Base-by-base conservation (phyloP, 2,329 filamentous ascomycete genomes). In the Coniochaeta sp. region DNA sequence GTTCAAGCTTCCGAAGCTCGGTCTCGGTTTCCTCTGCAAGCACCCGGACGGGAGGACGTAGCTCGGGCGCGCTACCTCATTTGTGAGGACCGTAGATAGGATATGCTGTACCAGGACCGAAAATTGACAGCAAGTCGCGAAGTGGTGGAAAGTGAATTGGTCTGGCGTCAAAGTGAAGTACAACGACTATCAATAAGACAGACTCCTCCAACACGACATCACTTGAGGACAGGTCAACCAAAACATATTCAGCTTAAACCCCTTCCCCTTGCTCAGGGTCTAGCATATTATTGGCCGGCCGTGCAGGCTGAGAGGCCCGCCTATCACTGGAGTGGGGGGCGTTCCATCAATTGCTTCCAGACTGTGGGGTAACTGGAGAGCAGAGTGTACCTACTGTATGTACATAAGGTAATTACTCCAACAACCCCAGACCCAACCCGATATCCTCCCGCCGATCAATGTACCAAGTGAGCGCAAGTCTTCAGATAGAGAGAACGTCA, bases 161-260 rank as follows among this genome's bases (percentile, higher is more conserved):
- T 31, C 14, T 52, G 7, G 6, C 31, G 19, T 40, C 16, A 38
- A 38, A 38, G 34, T 12, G 5, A 31, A 6, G 28, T 31, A n/a
- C n/a, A n/a, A n/a, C n/a, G n/a, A n/a, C n/a, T n/a, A n/a, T n/a
- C n/a, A n/a, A n/a, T n/a, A n/a, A n/a, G n/a, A n/a, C n/a, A n/a
- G n/a, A n/a, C n/a, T n/a, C n/a, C n/a, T n/a, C n/a, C 8, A 36
- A 36, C 34, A 31, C 26, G n/a, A n/a, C n/a, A n/a, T n/a, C n/a
- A n/a, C 8, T 52, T 52, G 47, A 56, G 54, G 54, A 56, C 54
- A 56, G 54, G 54, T 56, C 33, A 56, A 26, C 54, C 54, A 56
- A 36, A 56, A 56, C 54, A 38, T 56, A 34, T 56, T 56, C n/a
- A 36, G 54, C 54, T 38, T 40, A 12, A 22, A 56, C 28, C 54